Conservation (phyloP, 345 rosid genomes). For the Moringa oleifera region DNA sequence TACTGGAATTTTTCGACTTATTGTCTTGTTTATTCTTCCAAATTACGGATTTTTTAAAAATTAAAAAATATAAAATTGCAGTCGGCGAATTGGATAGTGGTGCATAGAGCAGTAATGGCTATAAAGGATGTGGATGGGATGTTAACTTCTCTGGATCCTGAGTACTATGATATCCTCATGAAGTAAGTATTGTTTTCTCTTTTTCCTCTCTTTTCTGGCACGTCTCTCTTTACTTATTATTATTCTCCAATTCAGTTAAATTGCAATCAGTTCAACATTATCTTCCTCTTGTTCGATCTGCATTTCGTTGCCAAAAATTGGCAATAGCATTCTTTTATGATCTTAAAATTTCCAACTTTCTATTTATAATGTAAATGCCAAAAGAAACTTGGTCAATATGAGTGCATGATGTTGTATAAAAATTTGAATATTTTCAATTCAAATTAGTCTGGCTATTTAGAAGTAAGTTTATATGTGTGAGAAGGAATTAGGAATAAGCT, state of each 20-base stretch:
- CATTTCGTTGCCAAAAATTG: too few species aligned
- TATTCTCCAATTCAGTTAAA: background rate
- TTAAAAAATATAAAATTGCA: conserved; percentile 7
- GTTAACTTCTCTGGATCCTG: conserved; percentile 76
- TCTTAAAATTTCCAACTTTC: background rate
- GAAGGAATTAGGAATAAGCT: background rate
- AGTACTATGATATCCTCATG: conserved; percentile 92
- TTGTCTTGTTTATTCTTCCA: background rate
- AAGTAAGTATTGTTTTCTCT: conserved; percentile 41
- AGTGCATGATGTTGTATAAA: too few species aligned
- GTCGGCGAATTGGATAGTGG: conserved; percentile 90
- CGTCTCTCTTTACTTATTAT: background rate
- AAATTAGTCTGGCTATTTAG: too few species aligned
- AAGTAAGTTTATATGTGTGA: too few species aligned
- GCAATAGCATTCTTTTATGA: background rate
- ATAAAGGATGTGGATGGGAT: conserved; percentile 83
- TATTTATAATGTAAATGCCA: too few species aligned
- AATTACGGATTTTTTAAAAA: too few species aligned
- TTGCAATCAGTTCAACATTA: too few species aligned
- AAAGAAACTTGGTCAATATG: too few species aligned
- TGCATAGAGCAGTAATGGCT: conserved; percentile 88
- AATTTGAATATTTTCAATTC: too few species aligned
- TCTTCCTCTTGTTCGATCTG: too few species aligned
- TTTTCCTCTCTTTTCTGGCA: too few species aligned
- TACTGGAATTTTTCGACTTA: background rate